phyloP scores from a whole-genome alignment of 2,329 filamentous ascomycete genomes.

The Neofusicoccum umdonicola region DNA sequence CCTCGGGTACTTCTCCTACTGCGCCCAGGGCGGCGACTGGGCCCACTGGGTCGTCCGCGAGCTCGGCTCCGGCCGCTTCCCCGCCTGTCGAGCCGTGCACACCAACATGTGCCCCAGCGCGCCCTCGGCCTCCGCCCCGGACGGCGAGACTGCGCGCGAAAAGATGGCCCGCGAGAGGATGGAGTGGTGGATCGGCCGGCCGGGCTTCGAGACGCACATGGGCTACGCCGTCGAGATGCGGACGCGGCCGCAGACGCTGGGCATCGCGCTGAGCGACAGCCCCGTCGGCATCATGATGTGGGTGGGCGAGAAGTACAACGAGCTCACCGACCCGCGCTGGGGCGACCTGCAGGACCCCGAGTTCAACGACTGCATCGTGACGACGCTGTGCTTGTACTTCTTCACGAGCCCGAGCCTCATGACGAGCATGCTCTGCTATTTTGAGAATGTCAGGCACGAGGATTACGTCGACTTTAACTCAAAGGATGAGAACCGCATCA shows the following conservation, averaged over 20 bases:
- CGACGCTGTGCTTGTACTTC: conserved; percentile 32
- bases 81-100: conserved; percentile 41
- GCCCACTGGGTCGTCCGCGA: conserved; percentile 42
- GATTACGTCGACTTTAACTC: conserved; percentile 38
- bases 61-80: conserved; percentile 34
- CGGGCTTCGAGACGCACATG: conserved; percentile 37
- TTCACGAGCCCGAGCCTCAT: conserved; percentile 37
- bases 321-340: conserved; percentile 34
- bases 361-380: conserved; percentile 30
- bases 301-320: conserved; percentile 45
- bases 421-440: conserved; percentile 38
- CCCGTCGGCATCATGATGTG: conserved; percentile 46
- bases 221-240: conserved; percentile 44
- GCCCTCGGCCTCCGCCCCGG: conserved; percentile 29
- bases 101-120: conserved; percentile 42
- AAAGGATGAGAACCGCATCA: conserved; percentile 36
- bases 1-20: conserved; percentile 41
- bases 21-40: conserved; percentile 43
- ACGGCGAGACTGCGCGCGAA: conserved; percentile 33
- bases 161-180: conserved; percentile 30
- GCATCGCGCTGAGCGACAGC: conserved; percentile 43
- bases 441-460: conserved; percentile 40
- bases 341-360: conserved; percentile 29
- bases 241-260: conserved; percentile 45
- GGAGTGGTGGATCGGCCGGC: conserved; percentile 32